Conservation (phyloP, 2,329 filamentous ascomycete species). For the Calonectria leucothoes region DNA sequence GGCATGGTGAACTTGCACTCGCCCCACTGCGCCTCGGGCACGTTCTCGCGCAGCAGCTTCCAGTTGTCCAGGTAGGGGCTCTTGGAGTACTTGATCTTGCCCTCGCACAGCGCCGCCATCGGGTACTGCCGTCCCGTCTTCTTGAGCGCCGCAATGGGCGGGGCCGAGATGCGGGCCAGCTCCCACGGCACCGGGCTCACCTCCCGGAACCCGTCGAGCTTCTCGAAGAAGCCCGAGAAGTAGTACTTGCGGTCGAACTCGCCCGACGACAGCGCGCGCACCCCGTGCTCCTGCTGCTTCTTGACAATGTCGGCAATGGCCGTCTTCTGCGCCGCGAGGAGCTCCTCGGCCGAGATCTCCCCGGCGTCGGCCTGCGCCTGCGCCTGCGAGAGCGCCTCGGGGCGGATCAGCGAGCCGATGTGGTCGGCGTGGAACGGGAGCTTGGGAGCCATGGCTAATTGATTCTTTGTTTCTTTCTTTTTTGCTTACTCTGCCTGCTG, state of each 20-base stretch:
- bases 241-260: constrained; percentile 71
- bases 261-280: constrained; percentile 74
- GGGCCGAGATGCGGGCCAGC: constrained; percentile 50
- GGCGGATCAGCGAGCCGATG: constrained; percentile 77
- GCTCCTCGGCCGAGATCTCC: constrained; percentile 54
- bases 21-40: constrained; percentile 69
- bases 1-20: constrained; percentile 77
- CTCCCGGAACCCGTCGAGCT: constrained; percentile 53
- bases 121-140: constrained; percentile 52
- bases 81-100: constrained; percentile 54
- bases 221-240: constrained; percentile 62
- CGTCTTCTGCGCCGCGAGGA: constrained; percentile 68
- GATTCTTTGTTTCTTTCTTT: not conserved
- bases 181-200: constrained; percentile 54
- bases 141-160: constrained; percentile 52
- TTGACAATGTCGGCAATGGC: constrained; percentile 74
- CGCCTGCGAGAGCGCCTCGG: constrained; percentile 69
- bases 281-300: constrained; percentile 71
- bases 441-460: constrained; percentile 39
- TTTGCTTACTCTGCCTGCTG: not conserved
- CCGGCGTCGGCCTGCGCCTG: constrained; percentile 59
- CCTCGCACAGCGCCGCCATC: constrained; percentile 55
- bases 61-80: constrained; percentile 59
- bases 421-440: constrained; percentile 78
- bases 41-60: constrained; percentile 49